Evolutionary conservation across 768 basidiomycete species (phyloP).

Genomic region (Macrolepiota dolichaula): DNA sequence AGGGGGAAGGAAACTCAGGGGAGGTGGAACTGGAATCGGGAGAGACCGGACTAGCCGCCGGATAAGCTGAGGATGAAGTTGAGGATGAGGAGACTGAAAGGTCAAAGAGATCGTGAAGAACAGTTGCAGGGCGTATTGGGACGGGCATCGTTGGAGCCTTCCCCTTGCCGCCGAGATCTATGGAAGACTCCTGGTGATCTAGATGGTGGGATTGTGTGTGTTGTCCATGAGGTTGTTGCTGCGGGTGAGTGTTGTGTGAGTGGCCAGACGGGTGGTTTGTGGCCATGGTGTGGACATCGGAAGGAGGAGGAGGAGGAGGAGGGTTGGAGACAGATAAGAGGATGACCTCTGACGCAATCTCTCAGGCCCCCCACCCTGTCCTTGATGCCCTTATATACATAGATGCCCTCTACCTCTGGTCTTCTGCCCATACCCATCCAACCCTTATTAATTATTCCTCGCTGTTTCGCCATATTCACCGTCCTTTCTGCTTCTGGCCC

Average conservation of each 20-base stretch:
- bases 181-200: neutral
- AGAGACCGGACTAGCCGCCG: constrained; percentile 4
- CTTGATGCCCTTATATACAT: constrained; percentile 6
- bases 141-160: constrained; percentile 53
- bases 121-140: constrained; percentile 37
- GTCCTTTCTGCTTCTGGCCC: neutral
- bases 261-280: neutral
- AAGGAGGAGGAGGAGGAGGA: neutral
- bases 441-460: neutral
- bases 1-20: constrained; percentile 19
- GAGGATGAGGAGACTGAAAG: constrained; percentile 21
- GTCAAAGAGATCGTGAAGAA: constrained; percentile 40
- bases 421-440: neutral
- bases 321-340: constrained; percentile 3
- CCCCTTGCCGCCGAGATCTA: constrained; percentile 38
- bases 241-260: neutral
- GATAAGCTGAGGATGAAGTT: constrained; percentile 20
- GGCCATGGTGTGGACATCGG: constrained; percentile 1
- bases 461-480: neutral
- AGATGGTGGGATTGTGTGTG: neutral
- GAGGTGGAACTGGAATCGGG: constrained; percentile 23
- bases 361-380: constrained; percentile 7
- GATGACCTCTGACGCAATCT: constrained; percentile 7
- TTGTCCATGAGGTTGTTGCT: constrained; percentile 5
- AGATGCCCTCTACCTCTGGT: neutral